Base-by-base conservation (phyloP, 2,329 filamentous ascomycete genomes). In the Sporothrix sp. region DNA sequence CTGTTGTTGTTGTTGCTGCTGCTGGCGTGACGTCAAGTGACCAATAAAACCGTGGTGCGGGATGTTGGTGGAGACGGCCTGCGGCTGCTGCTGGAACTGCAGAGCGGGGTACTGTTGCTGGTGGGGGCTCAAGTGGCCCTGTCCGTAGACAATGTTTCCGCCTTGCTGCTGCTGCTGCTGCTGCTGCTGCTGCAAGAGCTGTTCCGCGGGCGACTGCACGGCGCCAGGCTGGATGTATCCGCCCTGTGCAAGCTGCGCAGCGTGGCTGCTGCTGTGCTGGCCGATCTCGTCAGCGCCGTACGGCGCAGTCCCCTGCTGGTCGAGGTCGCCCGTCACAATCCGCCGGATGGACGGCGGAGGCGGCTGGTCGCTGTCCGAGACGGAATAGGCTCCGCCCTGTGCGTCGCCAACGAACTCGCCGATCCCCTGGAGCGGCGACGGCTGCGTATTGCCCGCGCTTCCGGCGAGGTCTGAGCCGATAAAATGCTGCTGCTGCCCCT, bases 401-500 rank as follows among this genome's bases (percentile, higher is more conserved):
- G 14, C 16, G 46, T 40, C 40, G 30, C 38, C 61, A 48, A 52
- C 46, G 50, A 61, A 62, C 33, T 61, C 70, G 58, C 69, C 68
- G 56, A 69, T 64, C 54, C 67, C 67, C 60, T 71, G 71, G 44
- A 70, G 65, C 37, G 71, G 71, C 38, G 73, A 74, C 38, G 68
- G 65, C 56, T 71, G 67, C 20, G 59, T 58, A 16, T 37, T 47
- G 23, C 18, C 13, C 16, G 30, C 21, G 18, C 40, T 46, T 16
- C 40, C 46, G 32, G 47, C 32, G 11, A 36, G 10, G 21, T 27
- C 51, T 27, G 39, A 3, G n/a, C 32, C 48, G 21, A 44, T 33
- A 32, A 23, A 44, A 45, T 43, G 51, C 27, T 50, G 52, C 28
- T 46, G 39, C 43, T 48, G 47, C 16, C 23, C 33, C 3, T 48